A percentile compares a stretch with the other conserved stretches of the same genome.
Evolutionary conservation across 2,329 filamentous ascomycete species (phyloP).

Genomic region (Clarireedia homoeocarpa): DNA sequence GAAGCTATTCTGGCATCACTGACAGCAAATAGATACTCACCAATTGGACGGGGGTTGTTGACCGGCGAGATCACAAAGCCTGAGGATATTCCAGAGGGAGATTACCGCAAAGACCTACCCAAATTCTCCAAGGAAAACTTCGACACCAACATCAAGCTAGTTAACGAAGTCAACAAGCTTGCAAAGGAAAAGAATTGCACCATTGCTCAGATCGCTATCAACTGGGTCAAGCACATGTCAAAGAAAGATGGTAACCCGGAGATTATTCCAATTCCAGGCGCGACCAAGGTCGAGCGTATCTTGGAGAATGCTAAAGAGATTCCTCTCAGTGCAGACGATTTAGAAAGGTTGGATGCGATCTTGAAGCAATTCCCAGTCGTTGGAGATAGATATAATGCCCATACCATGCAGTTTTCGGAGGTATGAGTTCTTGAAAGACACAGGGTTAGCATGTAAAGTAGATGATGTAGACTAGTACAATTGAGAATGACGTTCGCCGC

Average conservation of each 20-base stretch:
- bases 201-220: slow-evolving; percentile 56
- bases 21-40: slow-evolving; percentile 46
- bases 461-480: background rate
- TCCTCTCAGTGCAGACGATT: slow-evolving; percentile 42
- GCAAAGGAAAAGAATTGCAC: slow-evolving; percentile 54
- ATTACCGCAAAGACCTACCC: slow-evolving; percentile 50
- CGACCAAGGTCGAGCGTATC: slow-evolving; percentile 47
- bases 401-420: background rate
- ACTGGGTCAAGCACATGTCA: slow-evolving; percentile 38
- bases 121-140: slow-evolving; percentile 58
- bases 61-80: slow-evolving; percentile 42
- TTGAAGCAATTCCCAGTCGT: slow-evolving; percentile 39
- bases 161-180: slow-evolving; percentile 47
- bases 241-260: slow-evolving; percentile 25
- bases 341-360: slow-evolving; percentile 42
- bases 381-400: slow-evolving; percentile 40
- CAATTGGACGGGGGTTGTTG: slow-evolving; percentile 55
- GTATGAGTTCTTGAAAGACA: background rate
- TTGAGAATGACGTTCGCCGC: background rate
- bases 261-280: slow-evolving; percentile 61
- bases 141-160: slow-evolving; percentile 55
- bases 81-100: slow-evolving; percentile 48
- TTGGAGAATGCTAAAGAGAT: slow-evolving; percentile 51
- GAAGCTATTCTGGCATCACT: slow-evolving; percentile 5
- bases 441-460: background rate